These are phyloP conservation scores for Sugiyamaella novakii DNA, from an alignment of 1,139 yeast genomes.

Conservation along the genomic window DNA sequence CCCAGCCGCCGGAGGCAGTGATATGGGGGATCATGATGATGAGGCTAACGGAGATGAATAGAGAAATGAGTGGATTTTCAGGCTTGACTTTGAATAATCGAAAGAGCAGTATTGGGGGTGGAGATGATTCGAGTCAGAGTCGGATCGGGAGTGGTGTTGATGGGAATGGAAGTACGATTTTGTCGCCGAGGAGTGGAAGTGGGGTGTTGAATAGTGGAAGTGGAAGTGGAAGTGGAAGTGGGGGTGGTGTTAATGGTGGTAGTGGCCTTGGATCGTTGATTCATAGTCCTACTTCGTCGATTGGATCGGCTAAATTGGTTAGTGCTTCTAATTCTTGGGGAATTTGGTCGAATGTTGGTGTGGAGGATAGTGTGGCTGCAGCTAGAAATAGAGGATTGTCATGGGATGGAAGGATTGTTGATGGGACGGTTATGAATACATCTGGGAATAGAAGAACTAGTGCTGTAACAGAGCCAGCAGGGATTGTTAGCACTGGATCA, in stretches of 20 bases:
- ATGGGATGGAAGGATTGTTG: slow-evolving; percentile 16
- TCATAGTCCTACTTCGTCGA: slow-evolving; percentile 10
- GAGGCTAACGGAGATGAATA: too few species aligned
- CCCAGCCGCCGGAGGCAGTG: too few species aligned
- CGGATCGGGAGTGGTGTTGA: not conserved
- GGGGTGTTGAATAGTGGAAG: slow-evolving; percentile 1
- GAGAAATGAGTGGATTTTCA: slow-evolving; percentile 9
- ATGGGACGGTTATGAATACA: not conserved
- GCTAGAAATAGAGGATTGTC: slow-evolving; percentile 17
- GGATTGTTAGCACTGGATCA: slow-evolving; percentile 9
- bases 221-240: not conserved
- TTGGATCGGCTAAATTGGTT: slow-evolving; percentile 9
- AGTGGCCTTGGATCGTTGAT: not conserved
- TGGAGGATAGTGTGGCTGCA: not conserved
- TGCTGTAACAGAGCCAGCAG: slow-evolving; percentile 18
- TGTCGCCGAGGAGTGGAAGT: not conserved
- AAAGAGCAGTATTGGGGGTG: not conserved
- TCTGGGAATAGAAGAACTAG: slow-evolving; percentile 11
- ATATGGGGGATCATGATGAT: too few species aligned
- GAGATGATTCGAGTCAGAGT: slow-evolving; percentile 1
- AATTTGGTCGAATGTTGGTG: slow-evolving; percentile 11
- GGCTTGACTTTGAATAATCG: slow-evolving; percentile 3
- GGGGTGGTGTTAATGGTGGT: not conserved
- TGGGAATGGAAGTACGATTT: slow-evolving; percentile 2
- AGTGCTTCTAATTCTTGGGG: slow-evolving; percentile 11